A percentile compares a stretch with the other conserved stretches of the same genome.
phyloP scores from a whole-genome alignment of 2,329 filamentous ascomycete species.

The Aureobasidium pullulans region DNA sequence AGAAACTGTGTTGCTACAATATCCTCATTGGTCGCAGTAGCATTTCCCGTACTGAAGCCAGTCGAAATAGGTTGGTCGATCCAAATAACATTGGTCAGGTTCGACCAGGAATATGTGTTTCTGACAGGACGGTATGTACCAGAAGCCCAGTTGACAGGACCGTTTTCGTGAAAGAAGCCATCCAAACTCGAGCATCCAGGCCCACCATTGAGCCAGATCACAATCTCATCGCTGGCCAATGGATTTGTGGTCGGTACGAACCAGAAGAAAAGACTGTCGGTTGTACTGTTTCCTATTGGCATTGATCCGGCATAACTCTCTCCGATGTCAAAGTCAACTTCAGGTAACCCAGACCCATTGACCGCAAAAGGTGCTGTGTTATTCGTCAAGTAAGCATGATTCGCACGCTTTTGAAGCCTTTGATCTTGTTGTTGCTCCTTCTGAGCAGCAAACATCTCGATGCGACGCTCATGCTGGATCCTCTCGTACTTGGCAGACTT shows the following conservation, averaged over 20 bases:
- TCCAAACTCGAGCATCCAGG: conserved; percentile 37
- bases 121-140: conserved; percentile 32
- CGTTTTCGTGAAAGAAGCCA: conserved; percentile 38
- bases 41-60: conserved; percentile 22
- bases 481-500: neutral
- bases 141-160: conserved; percentile 39
- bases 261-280: conserved; percentile 40
- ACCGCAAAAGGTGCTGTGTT: conserved; percentile 19
- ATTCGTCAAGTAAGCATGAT: neutral
- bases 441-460: neutral
- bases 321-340: conserved; percentile 38
- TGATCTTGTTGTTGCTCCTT: neutral
- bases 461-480: neutral
- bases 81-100: conserved; percentile 70
- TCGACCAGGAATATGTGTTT: conserved; percentile 44
- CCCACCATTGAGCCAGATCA: conserved; percentile 32
- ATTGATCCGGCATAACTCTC: conserved; percentile 34
- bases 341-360: conserved; percentile 23
- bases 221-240: conserved; percentile 33
- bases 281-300: conserved; percentile 22
- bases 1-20: conserved; percentile 36
- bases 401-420: neutral
- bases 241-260: conserved; percentile 42
- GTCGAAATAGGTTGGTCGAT: conserved; percentile 33
- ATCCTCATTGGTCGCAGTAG: conserved; percentile 32